Percentiles rank a stretch among this genome's conserved stretches.
Conservation (phyloP, 352 stramenopile species). For the Phytophthora macrochlamydospora region DNA sequence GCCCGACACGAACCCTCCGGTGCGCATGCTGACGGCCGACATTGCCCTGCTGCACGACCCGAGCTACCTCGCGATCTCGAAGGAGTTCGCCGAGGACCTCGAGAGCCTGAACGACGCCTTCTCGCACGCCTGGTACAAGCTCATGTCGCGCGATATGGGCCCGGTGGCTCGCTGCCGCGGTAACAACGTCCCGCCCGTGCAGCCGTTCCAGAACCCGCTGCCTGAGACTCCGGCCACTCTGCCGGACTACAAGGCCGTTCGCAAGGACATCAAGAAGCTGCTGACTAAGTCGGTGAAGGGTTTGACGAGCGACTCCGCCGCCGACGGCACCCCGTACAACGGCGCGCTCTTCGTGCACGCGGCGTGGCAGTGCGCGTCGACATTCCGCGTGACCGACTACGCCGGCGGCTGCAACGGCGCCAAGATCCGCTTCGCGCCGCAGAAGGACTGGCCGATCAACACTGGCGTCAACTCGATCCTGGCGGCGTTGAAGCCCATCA, state of each 20-base stretch:
- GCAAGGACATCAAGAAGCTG: constrained; percentile 27
- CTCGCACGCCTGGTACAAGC: constrained; percentile 73
- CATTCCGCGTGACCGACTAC: constrained; percentile 81
- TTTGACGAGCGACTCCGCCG: constrained; percentile 29
- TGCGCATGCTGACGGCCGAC: constrained; percentile 87
- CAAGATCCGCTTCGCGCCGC: constrained; percentile 84
- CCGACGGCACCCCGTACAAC: constrained; percentile 23
- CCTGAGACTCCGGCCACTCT: constrained; percentile 27
- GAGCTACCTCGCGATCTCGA: constrained; percentile 71
- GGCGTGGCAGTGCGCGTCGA: constrained; percentile 89
- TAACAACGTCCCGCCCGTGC: constrained; percentile 41
- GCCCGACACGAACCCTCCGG: constrained; percentile 52
- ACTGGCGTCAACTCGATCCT: constrained; percentile 76
- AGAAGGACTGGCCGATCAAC: constrained; percentile 87
- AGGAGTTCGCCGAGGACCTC: constrained; percentile 66
- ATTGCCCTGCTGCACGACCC: constrained; percentile 77
- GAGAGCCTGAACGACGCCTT: constrained; percentile 68
- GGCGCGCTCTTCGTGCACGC: constrained; percentile 73
- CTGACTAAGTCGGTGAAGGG: constrained; percentile 26
- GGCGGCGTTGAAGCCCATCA: constrained; percentile 81
- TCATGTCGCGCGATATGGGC: constrained; percentile 58
- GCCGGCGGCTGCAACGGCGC: constrained; percentile 84
- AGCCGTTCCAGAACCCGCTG: constrained; percentile 61
- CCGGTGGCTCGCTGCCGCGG: constrained; percentile 48
- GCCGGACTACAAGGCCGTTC: constrained; percentile 40